Conservation (phyloP, 2,329 filamentous ascomycete genomes). For the Pseudogymnoascus sp. region DNA sequence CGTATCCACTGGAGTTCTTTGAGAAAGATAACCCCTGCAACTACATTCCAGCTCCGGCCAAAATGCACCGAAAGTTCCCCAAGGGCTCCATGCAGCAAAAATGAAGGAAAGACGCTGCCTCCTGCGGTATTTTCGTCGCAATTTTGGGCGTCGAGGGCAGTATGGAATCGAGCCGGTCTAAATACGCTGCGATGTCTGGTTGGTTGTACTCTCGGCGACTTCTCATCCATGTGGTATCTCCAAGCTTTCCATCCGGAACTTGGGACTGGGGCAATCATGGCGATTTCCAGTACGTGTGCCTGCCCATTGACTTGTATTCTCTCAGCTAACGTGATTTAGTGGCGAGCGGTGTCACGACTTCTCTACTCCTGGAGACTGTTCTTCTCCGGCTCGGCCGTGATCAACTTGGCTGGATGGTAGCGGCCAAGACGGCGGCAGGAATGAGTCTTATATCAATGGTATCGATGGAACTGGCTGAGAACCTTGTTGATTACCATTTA, state of each 20-base stretch:
- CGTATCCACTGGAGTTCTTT: background rate
- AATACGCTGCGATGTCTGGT: constrained; percentile 51
- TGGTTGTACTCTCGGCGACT: constrained; percentile 51
- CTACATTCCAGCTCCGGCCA: background rate
- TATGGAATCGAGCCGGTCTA: constrained; percentile 46
- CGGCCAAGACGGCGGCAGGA: constrained; percentile 47
- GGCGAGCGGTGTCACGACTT: constrained; percentile 46
- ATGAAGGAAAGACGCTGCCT: background rate
- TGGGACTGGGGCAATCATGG: constrained; percentile 44
- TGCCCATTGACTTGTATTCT: background rate
- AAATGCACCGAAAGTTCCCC: background rate
- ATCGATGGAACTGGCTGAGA: constrained; percentile 51
- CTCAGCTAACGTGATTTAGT: constrained; percentile 33
- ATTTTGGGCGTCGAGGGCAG: constrained; percentile 32
- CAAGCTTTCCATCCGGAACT: constrained; percentile 43
- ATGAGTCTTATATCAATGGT: constrained; percentile 56
- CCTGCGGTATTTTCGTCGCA: background rate
- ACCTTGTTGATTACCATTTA: constrained; percentile 49
- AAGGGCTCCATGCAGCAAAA: background rate
- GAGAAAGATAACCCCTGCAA: background rate
- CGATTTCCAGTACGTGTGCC: constrained; percentile 40
- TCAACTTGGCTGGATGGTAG: constrained; percentile 40
- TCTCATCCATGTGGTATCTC: constrained; percentile 49
- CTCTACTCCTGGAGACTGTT: constrained; percentile 46
- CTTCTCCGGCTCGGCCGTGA: constrained; percentile 45